Percentiles rank a stretch among this genome's conserved stretches.
Conservation (phyloP, 306 rosid genomes). For the Psophocarpus tetragonolobus region DNA sequence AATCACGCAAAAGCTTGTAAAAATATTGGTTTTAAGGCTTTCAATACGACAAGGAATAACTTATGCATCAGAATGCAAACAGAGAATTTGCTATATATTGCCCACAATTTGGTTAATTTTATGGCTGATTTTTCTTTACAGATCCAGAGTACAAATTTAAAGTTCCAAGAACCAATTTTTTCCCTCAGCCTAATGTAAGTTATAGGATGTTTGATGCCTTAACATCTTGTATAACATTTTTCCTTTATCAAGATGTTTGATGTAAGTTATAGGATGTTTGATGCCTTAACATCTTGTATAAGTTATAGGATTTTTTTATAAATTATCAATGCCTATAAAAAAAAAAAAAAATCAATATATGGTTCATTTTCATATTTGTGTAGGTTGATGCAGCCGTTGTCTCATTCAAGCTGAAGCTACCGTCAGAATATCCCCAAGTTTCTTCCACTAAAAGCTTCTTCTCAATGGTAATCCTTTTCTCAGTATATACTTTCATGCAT, state of each 20-base stretch:
- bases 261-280: too few relatives aligned
- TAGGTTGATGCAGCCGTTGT: slow-evolving; percentile 96
- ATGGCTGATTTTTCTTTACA: slow-evolving; percentile 47
- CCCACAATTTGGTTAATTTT: slow-evolving; percentile 14
- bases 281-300: too few relatives aligned
- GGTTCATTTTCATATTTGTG: slow-evolving; percentile 28
- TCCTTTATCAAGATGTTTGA: too few relatives aligned
- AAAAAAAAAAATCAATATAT: neutral
- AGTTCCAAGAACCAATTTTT: slow-evolving; percentile 76
- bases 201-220: too few relatives aligned
- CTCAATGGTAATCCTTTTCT: slow-evolving; percentile 60
- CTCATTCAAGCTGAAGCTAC: slow-evolving; percentile 75
- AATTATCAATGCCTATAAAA: too few relatives aligned
- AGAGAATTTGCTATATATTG: slow-evolving; percentile 1
- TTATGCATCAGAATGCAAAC: slow-evolving; percentile 22
- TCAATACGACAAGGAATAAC: neutral
- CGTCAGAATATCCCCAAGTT: slow-evolving; percentile 64
- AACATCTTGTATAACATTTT: too few relatives aligned
- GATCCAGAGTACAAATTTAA: slow-evolving; percentile 74
- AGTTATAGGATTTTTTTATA: too few relatives aligned
- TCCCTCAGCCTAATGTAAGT: slow-evolving; percentile 96
- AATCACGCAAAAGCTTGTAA: neutral
- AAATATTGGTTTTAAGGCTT: neutral
- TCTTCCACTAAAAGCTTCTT: slow-evolving; percentile 86
- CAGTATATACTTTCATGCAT: slow-evolving; percentile 10